Conservation (phyloP, 164 flowering plant genomes). For the Tetrastigma voinierianum region DNA sequence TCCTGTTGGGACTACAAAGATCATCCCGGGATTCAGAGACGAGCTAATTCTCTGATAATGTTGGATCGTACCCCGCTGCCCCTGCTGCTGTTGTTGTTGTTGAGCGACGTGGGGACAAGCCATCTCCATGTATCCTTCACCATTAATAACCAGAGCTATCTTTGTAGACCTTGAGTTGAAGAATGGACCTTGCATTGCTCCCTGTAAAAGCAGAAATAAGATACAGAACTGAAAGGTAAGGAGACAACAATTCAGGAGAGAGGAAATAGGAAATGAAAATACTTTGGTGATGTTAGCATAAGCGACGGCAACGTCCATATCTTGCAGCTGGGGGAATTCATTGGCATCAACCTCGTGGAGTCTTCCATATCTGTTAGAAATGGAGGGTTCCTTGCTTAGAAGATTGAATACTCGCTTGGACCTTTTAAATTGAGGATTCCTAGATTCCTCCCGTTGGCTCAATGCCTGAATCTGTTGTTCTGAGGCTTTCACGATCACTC, state of each 20-base stretch:
- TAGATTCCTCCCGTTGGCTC: conserved; percentile 32
- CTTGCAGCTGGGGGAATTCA: conserved; percentile 17
- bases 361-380: conserved; percentile 37
- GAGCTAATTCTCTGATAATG: conserved; percentile 33
- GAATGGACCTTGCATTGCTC: conserved; percentile 36
- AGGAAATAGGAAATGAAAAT: no score
- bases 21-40: conserved; percentile 23
- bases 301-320: conserved; percentile 31
- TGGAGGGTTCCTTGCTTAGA: conserved; percentile 24
- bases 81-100: neutral
- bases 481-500: conserved; percentile 31
- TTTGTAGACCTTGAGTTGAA: conserved; percentile 51
- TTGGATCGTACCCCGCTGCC: neutral
- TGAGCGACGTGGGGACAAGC: conserved; percentile 54
- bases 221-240: no score
- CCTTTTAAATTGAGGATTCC: conserved; percentile 15
- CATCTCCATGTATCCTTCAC: conserved; percentile 51
- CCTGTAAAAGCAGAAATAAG: conserved; percentile 26
- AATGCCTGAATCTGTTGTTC: conserved; percentile 38
- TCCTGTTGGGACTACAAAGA: conserved; percentile 53
- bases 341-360: conserved; percentile 24
- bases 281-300: conserved; percentile 45
- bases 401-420: conserved; percentile 28
- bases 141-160: conserved; percentile 28
- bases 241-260: neutral